These are phyloP conservation scores for Lachnellula subtilissima DNA, from an alignment of 2,329 filamentous ascomycete species.

Conservation along the genomic window DNA sequence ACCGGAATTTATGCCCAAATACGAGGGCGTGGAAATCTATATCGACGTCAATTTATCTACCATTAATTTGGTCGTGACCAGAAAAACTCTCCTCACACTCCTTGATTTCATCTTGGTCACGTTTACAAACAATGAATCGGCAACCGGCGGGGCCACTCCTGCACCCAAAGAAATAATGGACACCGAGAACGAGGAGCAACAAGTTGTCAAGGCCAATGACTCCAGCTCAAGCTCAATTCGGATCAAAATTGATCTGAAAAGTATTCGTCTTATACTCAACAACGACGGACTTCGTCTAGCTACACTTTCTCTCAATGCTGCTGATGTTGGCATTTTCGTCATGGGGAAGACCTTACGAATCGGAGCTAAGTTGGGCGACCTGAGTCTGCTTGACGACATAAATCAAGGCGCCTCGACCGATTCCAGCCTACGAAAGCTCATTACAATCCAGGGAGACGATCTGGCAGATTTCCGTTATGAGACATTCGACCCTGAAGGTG, in stretches of 20 bases:
- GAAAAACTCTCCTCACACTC: constrained; percentile 85
- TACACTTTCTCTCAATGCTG: constrained; percentile 86
- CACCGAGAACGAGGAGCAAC: constrained; percentile 35
- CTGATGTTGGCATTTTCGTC: constrained; percentile 85
- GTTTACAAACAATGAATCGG: constrained; percentile 61
- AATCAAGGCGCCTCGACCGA: constrained; percentile 81
- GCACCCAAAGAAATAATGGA: constrained; percentile 31
- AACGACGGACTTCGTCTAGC: constrained; percentile 95
- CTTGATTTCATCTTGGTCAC: constrained; percentile 92
- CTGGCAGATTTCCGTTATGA: constrained; percentile 97
- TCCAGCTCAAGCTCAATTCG: constrained; percentile 54
- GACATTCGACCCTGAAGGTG: constrained; percentile 74
- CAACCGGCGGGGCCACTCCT: constrained; percentile 37
- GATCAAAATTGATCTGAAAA: constrained; percentile 89
- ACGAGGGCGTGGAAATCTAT: constrained; percentile 91
- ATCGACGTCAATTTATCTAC: constrained; percentile 88
- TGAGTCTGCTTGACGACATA: constrained; percentile 88
- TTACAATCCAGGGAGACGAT: constrained; percentile 93
- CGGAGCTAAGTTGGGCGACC: constrained; percentile 77
- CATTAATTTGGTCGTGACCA: constrained; percentile 91
- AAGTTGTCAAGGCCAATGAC: constrained; percentile 32
- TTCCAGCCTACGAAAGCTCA: constrained; percentile 76
- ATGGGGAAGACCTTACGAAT: constrained; percentile 83
- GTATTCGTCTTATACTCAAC: constrained; percentile 90
- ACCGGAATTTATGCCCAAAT: constrained; percentile 86